Percentiles rank a stretch among this genome's conserved stretches.
phyloP scores from a whole-genome alignment of 108 stramenopile species.

The Licmophora abbreviata region DNA sequence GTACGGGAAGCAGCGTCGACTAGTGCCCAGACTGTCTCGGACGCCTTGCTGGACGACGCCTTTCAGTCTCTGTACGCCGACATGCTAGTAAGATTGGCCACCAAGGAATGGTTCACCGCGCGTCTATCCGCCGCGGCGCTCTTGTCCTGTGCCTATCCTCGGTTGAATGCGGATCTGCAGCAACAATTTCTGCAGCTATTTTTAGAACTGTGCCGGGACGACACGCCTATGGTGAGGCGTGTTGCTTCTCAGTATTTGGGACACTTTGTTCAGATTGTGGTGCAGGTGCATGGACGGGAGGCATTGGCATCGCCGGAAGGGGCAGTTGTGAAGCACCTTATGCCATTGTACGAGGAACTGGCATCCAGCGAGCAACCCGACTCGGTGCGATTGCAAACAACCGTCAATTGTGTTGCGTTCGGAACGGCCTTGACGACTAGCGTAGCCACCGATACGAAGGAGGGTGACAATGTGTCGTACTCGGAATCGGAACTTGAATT shows the following conservation, averaged over 20 bases:
- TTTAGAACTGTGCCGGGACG: conserved; percentile 78
- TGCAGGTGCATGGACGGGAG: conserved; percentile 30
- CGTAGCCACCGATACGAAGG: too few relatives aligned
- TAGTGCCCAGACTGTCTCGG: conserved; percentile 34
- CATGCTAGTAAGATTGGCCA: conserved; percentile 77
- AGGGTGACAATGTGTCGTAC: conserved; percentile 11
- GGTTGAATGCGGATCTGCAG: conserved; percentile 21
- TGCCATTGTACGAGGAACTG: conserved; percentile 74
- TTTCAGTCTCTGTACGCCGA: conserved; percentile 60
- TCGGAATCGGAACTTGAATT: conserved; percentile 25
- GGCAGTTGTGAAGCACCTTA: conserved; percentile 30
- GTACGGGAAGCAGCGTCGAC: conserved; percentile 73
- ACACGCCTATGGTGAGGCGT: conserved; percentile 93
- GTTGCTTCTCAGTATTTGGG: conserved; percentile 84
- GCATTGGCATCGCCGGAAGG: conserved; percentile 34
- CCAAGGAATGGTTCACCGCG: conserved; percentile 97
- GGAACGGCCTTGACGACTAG: conserved; percentile 60
- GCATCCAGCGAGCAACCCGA: conserved; percentile 89
- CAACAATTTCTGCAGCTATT: conserved; percentile 44
- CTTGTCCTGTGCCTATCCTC: conserved; percentile 59
- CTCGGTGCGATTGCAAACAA: conserved; percentile 90
- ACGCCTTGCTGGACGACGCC: conserved; percentile 36
- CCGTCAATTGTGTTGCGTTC: conserved; percentile 82
- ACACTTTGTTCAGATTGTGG: conserved; percentile 48
- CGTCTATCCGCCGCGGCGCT: conserved; percentile 86